Conservation (phyloP, 2,329 filamentous ascomycete species). For the Alternaria novae-zelandiae region DNA sequence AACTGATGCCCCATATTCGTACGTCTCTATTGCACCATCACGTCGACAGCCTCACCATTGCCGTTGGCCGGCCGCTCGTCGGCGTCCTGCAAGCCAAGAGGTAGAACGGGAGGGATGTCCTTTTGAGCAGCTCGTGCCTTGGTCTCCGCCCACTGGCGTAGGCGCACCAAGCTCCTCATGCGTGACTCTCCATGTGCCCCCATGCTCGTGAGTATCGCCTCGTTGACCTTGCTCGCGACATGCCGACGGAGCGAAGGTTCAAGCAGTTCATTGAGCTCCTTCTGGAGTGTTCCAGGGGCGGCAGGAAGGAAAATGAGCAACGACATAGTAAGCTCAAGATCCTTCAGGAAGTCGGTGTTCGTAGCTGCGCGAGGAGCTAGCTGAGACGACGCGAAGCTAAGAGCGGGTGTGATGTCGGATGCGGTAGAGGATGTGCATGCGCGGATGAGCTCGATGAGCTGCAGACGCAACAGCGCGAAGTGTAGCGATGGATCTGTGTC, state of each 20-base stretch:
- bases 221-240: constrained; percentile 89
- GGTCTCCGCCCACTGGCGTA: constrained; percentile 84
- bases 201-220: constrained; percentile 79
- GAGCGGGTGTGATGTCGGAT: constrained; percentile 77
- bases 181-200: constrained; percentile 78
- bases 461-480: constrained; percentile 86
- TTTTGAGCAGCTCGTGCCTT: constrained; percentile 57
- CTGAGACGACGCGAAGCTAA: constrained; percentile 87
- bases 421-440: constrained; percentile 69
- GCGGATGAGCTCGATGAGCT: constrained; percentile 92
- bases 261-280: constrained; percentile 76
- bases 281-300: constrained; percentile 69
- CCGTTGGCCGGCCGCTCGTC: constrained; percentile 31
- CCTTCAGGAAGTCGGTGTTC: constrained; percentile 79
- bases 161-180: constrained; percentile 78
- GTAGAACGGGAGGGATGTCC: constrained; percentile 50
- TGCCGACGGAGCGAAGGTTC: constrained; percentile 79
- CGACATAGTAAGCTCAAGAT: constrained; percentile 91
- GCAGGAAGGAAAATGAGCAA: constrained; percentile 82
- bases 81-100: constrained; percentile 51
- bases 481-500: constrained; percentile 84
- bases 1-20: background rate
- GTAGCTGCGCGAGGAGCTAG: constrained; percentile 86
- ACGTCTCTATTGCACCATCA: constrained; percentile 39
- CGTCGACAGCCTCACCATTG: constrained; percentile 44